Percentiles rank a stretch among this genome's conserved stretches.
phyloP scores from a whole-genome alignment of 1,284 basidiomycete genomes.

The Ustilago crameri region DNA sequence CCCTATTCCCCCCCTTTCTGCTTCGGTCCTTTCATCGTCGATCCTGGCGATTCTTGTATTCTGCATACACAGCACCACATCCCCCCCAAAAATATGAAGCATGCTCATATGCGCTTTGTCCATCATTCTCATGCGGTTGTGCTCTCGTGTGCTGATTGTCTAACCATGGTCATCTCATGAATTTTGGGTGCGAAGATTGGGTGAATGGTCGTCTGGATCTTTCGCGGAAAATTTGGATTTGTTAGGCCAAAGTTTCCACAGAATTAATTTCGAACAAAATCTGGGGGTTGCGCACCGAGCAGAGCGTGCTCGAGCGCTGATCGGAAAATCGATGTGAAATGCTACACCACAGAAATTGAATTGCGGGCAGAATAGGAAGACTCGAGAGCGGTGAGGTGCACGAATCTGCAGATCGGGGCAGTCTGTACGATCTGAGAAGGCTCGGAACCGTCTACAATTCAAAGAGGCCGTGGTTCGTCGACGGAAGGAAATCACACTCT shows the following conservation, averaged over 20 bases:
- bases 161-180: not conserved
- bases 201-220: too few species aligned
- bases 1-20: conserved; percentile 25
- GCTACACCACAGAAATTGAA: not conserved
- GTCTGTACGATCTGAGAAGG: not conserved
- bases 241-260: too few species aligned
- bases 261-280: too few species aligned
- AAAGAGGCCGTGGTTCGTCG: not conserved
- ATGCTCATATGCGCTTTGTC: conserved; percentile 39
- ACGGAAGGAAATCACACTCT: conserved; percentile 5
- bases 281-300: too few species aligned
- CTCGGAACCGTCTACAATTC: conserved; percentile 33
- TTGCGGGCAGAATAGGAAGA: conserved; percentile 11
- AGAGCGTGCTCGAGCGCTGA: too few species aligned
- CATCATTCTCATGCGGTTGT: too few species aligned
- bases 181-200: too few species aligned
- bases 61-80: conserved; percentile 27
- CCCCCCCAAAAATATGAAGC: conserved; percentile 39
- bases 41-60: conserved; percentile 24
- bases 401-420: not conserved
- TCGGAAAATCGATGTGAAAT: conserved; percentile 4
- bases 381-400: too few species aligned
- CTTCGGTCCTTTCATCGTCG: conserved; percentile 10
- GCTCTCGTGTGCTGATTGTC: conserved; percentile 1
- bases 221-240: too few species aligned